Evolutionary conservation across 2,329 filamentous ascomycete species (phyloP).

Genomic region (Cytospora schulzeri): DNA sequence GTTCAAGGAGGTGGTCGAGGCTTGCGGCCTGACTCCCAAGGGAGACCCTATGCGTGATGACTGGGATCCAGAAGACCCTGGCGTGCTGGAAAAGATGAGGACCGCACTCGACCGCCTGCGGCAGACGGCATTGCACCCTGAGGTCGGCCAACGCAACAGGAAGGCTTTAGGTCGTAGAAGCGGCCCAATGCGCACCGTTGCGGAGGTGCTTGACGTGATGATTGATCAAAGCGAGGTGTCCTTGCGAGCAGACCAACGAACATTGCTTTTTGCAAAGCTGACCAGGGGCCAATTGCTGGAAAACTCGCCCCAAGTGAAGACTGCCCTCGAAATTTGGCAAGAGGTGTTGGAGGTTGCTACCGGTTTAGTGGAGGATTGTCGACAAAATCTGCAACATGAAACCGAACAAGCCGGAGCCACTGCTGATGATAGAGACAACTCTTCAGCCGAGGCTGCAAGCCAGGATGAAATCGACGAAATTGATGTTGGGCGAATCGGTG

Average conservation of each 20-base stretch:
- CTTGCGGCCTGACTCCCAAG: conserved; percentile 64
- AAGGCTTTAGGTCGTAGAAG: conserved; percentile 63
- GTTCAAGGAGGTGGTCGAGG: conserved; percentile 73
- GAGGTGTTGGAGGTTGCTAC: conserved; percentile 53
- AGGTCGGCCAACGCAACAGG: conserved; percentile 70
- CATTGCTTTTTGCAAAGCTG: conserved; percentile 64
- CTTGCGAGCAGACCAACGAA: conserved; percentile 70
- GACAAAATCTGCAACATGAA: conserved; percentile 60
- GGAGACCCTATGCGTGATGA: conserved; percentile 63
- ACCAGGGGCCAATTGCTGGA: conserved; percentile 77
- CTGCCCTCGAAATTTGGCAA: conserved; percentile 73
- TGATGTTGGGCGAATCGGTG: conserved; percentile 48
- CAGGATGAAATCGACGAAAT: conserved; percentile 39
- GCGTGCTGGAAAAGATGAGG: conserved; percentile 71
- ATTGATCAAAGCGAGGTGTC: conserved; percentile 76
- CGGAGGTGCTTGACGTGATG: conserved; percentile 88
- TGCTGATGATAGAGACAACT: conserved; percentile 27
- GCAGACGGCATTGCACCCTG: conserved; percentile 83
- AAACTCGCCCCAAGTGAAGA: conserved; percentile 66
- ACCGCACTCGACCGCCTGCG: conserved; percentile 76
- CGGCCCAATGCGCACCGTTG: conserved; percentile 75
- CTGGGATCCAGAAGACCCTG: conserved; percentile 65
- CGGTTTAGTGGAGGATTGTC: conserved; percentile 62
- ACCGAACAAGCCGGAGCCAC: conserved; percentile 41
- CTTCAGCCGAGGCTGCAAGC: conserved; percentile 39